Conservation (phyloP, 1,284 basidiomycete genomes). For the Ceratobasidium sp. region DNA sequence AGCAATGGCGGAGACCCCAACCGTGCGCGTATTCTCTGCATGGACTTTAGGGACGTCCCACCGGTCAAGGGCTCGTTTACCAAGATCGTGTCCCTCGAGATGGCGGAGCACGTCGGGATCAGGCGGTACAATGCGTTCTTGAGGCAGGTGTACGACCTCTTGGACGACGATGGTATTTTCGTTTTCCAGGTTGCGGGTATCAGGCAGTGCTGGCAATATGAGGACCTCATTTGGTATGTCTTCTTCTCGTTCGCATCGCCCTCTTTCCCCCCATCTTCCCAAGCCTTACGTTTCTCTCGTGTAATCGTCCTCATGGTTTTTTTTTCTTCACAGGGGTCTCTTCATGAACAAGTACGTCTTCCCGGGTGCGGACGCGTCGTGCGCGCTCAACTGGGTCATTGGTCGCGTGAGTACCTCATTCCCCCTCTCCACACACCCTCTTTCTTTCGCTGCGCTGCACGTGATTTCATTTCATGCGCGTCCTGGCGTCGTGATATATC, state of each 20-base stretch:
- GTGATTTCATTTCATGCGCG: background rate
- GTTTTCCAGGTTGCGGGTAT: constrained; percentile 97
- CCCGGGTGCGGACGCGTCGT: constrained; percentile 97
- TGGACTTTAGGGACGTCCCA: constrained; percentile 95
- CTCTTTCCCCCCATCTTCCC: background rate
- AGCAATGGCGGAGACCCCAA: constrained; percentile 82
- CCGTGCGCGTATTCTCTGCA: constrained; percentile 92
- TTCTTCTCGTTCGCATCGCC: constrained; percentile 7
- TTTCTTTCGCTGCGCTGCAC: constrained; percentile 1
- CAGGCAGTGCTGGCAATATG: constrained; percentile 95
- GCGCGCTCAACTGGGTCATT: constrained; percentile 96
- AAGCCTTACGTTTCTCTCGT: background rate
- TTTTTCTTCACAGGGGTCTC: constrained; percentile 70
- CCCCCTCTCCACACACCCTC: background rate
- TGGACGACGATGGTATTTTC: constrained; percentile 95
- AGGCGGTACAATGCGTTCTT: constrained; percentile 93
- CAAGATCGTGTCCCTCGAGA: constrained; percentile 98
- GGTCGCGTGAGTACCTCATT: constrained; percentile 65
- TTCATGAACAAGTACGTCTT: constrained; percentile 99
- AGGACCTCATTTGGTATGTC: constrained; percentile 92
- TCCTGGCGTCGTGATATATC: too few species aligned
- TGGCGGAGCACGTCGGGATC: constrained; percentile 99
- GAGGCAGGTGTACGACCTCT: constrained; percentile 90
- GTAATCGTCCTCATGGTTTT: background rate
- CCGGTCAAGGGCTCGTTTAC: constrained; percentile 83